Conservation (phyloP, 2,329 filamentous ascomycete genomes). For the Colletotrichum tabaci region DNA sequence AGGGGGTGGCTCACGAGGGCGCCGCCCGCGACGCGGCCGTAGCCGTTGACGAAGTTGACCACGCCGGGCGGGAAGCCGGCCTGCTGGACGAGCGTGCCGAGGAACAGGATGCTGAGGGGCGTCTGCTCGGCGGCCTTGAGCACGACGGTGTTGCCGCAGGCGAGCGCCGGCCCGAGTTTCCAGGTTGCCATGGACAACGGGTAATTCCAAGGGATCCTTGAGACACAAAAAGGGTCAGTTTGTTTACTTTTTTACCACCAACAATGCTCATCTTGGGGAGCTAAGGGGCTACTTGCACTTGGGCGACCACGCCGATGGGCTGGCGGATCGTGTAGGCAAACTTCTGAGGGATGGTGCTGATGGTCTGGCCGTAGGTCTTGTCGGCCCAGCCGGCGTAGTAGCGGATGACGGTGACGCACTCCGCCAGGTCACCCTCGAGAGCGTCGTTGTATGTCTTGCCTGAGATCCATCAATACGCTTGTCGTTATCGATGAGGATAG, state of each 20-base stretch:
- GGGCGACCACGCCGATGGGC: conserved; percentile 81
- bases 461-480: not conserved
- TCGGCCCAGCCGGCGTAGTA: conserved; percentile 87
- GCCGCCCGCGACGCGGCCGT: conserved; percentile 77
- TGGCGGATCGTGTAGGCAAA: conserved; percentile 83
- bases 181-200: conserved; percentile 67
- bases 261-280: not conserved
- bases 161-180: conserved; percentile 82
- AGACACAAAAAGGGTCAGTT: not conserved
- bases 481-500: no score
- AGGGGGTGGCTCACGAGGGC: conserved; percentile 77
- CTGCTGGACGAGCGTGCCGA: conserved; percentile 78
- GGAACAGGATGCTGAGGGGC: conserved; percentile 74
- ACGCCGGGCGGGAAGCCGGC: conserved; percentile 86
- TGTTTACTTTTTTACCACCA: not conserved
- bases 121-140: conserved; percentile 79
- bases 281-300: conserved; percentile 61
- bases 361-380: conserved; percentile 85
- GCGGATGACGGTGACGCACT: conserved; percentile 65
- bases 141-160: conserved; percentile 75
- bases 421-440: conserved; percentile 73
- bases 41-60: conserved; percentile 82
- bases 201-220: conserved; percentile 80
- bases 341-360: conserved; percentile 77
- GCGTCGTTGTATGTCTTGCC: conserved; percentile 77